These are phyloP conservation scores for Craspedostauros australis DNA, from an alignment of 108 stramenopile genomes.

Conservation along the genomic window DNA sequence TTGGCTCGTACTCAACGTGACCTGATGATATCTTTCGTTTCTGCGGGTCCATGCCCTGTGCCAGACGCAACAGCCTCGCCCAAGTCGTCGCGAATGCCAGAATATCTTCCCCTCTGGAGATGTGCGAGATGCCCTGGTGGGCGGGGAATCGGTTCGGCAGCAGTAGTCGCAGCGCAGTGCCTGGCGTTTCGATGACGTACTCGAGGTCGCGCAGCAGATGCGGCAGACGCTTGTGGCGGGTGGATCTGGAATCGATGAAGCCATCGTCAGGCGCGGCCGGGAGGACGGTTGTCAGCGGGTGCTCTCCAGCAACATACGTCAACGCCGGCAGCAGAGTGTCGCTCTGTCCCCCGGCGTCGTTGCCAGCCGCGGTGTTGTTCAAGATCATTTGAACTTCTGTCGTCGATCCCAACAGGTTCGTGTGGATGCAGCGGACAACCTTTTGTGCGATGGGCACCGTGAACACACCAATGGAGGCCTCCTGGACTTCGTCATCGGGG, in stretches of 20 bases:
- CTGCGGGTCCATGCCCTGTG: slow-evolving; percentile 85
- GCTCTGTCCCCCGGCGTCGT: slow-evolving; percentile 28
- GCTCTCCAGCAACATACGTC: slow-evolving; percentile 73
- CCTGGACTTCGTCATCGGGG: slow-evolving; percentile 19
- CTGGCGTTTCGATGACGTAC: slow-evolving; percentile 86
- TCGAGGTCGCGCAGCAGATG: slow-evolving; percentile 85
- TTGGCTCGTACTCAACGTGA: slow-evolving; percentile 84
- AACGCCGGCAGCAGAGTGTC: slow-evolving; percentile 42
- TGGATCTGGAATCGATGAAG: slow-evolving; percentile 80
- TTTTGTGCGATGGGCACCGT: slow-evolving; percentile 73
- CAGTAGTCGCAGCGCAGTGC: slow-evolving; percentile 68
- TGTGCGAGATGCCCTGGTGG: slow-evolving; percentile 27
- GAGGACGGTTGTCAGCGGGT: slow-evolving; percentile 59
- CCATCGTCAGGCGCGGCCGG: slow-evolving; percentile 84
- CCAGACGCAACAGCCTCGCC: slow-evolving; percentile 65
- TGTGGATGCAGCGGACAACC: slow-evolving; percentile 77
- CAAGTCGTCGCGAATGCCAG: slow-evolving; percentile 68
- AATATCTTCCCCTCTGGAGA: slow-evolving; percentile 47
- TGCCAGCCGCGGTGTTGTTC: slow-evolving; percentile 38
- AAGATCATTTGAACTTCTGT: slow-evolving; percentile 66
- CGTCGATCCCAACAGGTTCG: slow-evolving; percentile 77
- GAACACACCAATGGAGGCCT: slow-evolving; percentile 50
- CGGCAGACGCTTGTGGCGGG: slow-evolving; percentile 78
- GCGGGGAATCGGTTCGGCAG: slow-evolving; percentile 34
- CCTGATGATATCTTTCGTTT: slow-evolving; percentile 80